Evolutionary conservation across 169 alveolate genomes (phyloP), one percentile per base, ranked within the genome.

Genomic region (Plasmodium coatneyi): DNA sequence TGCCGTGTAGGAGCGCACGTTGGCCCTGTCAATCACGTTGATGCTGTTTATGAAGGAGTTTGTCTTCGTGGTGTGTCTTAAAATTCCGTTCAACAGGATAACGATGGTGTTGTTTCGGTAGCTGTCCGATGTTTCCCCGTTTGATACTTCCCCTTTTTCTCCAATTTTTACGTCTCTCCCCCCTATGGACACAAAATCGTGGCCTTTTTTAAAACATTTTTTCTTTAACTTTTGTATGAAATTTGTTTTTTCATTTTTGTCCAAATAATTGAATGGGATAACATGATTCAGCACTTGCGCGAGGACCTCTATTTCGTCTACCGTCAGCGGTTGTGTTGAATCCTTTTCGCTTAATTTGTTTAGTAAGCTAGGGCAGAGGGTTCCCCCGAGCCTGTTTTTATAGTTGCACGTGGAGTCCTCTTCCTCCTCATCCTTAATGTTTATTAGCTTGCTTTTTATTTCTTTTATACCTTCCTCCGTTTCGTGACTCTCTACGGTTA

Each of bases 61-160:
- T 14, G 60, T 4, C 28, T 91, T 82, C 41, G 82, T 81, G 36
- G 43, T 91, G 39, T 91, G 43, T 71, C 66, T 80, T 71, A 91
- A 82, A 28, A 91, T 91, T 25, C 95, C 95, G 43, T 91, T 91
- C 76, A 91, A 78, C 19, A 91, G 80, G 74, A 91, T 81, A 49
- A 46, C 22, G 25, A 89, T 32, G 49, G 71, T 41, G 25, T 79
- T 89, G 49, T 80, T 52, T 14, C 60, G 36, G 43, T 78, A 80
- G 25, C 7, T 39, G 3, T 10, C 25, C 22, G 56, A 5, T 28
- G 19, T 6, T 76, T 22, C 56, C 22, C 41, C 70, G 5, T 76
- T 76, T 12, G 14, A 6, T 10, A 19, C 32, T 3, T 19, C 19
- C 16, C 39, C 49, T 7, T 79, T 79, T 72, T 79, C 28, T n/a